Evolutionary conservation across 805 yeast species (phyloP), one percentile per base, ranked within the genome.

Genomic region (Candida loeiensis): DNA sequence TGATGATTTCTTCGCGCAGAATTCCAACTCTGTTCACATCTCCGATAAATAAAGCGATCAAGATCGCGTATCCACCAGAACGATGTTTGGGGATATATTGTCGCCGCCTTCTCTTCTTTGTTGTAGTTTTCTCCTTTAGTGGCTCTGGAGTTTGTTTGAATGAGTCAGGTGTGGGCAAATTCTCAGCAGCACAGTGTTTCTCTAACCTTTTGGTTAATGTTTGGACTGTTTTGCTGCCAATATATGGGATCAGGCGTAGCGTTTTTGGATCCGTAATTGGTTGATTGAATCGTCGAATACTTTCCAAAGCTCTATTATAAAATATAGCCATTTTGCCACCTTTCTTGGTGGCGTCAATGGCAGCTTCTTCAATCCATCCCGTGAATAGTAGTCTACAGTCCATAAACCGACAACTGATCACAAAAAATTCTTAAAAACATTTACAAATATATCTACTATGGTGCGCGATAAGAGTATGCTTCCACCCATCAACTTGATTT

Each of bases 401-500:
- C 39, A 36, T 36, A 34, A 28, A 28, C n/a, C n/a, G 27, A 25
- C 9, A 25, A 25, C 27, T 5, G 22, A 13, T 20, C n/a, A 20
- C 13, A 20, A 25, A 28, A 30, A 34, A 36, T 15, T 8, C 20
- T 13, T 14, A 33, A 36, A n/a, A 24, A 24, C 25, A 17, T 24
- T 24, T 28, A 24, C 27, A 20, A 21, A 17, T 19, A 12, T 11
- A 15, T 6, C 19, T 22, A 33, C 6, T 30, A 41, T 41, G 45
- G 38, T 43, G n/a, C 37, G 40, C 37, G 64, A 61, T 47, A 56
- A 58, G 46, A 46, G 63, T 19, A 75, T 80, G 69, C 76, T 89
- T 37, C 96, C 96, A 40, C 99, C 99, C 14, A 88, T 93, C 64
- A 90, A 89, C 61, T 79, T 89, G 56, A 77, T 93, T 36, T 93